Percentiles rank a stretch among this genome's conserved stretches.
Conservation (phyloP, 2,329 filamentous ascomycete species). For the Cercospora zeina region DNA sequence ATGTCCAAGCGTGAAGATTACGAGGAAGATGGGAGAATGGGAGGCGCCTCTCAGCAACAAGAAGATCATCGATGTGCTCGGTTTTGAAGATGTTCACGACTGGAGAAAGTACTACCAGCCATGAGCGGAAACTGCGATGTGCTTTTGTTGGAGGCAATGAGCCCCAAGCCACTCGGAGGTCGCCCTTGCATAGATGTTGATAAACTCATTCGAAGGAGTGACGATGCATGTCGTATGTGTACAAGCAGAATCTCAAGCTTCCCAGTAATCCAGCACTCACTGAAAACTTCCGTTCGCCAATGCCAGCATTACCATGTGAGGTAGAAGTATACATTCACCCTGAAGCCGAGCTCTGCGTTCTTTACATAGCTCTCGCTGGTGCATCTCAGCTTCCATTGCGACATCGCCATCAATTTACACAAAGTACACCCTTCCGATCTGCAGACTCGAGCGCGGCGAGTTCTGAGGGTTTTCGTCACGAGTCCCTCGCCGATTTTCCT, state of each 20-base stretch:
- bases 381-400: not conserved
- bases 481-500: not conserved
- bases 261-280: not conserved
- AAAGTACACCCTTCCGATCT: not conserved
- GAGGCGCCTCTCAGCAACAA: constrained; percentile 63
- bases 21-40: constrained; percentile 57
- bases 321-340: not conserved
- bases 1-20: constrained; percentile 54
- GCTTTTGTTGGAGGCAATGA: not conserved
- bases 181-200: not conserved
- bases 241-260: not conserved
- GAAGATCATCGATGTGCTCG: constrained; percentile 60
- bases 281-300: not conserved
- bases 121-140: not conserved
- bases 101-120: constrained; percentile 55
- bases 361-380: not conserved
- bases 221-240: not conserved
- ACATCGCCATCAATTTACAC: not conserved
- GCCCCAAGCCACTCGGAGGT: not conserved
- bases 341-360: not conserved
- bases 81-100: constrained; percentile 60
- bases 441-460: not conserved
- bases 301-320: too few species aligned
- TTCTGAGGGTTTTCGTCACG: not conserved
- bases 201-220: not conserved